Conservation (phyloP, 306 rosid genomes). For the Amphicarpaea edgeworthii region DNA sequence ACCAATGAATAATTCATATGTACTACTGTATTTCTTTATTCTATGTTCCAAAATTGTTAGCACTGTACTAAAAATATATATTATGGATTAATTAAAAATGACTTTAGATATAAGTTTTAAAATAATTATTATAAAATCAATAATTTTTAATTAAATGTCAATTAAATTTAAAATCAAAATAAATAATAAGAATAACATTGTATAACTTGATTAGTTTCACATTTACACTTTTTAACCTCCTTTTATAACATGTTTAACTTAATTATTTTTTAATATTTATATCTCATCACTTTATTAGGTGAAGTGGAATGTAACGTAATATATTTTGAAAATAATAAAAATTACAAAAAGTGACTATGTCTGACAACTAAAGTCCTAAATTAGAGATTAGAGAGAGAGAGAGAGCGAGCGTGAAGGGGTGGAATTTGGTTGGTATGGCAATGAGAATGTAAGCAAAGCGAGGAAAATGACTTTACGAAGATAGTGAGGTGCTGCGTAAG, state of each 20-base stretch:
- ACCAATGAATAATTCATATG: background rate
- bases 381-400: background rate
- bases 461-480: slow-evolving; percentile 7
- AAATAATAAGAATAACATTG: no score
- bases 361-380: background rate
- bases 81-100: background rate
- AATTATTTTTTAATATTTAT: no score
- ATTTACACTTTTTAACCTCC: background rate
- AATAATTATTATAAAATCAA: background rate
- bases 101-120: background rate
- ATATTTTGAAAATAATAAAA: background rate
- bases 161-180: background rate
- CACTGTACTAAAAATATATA: background rate
- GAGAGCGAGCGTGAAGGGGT: no score
- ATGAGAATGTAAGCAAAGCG: background rate
- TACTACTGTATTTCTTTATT: background rate
- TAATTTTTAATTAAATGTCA: background rate
- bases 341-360: background rate
- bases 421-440: background rate
- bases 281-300: background rate
- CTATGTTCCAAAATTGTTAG: background rate
- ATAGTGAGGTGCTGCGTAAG: background rate
- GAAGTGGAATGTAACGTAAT: background rate
- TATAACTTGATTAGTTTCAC: no score
- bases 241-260: background rate